A percentile compares a stretch with the other conserved stretches of the same genome.
phyloP scores from a whole-genome alignment of 2,329 filamentous ascomycete genomes.

The Aureobasidium uvarum region DNA sequence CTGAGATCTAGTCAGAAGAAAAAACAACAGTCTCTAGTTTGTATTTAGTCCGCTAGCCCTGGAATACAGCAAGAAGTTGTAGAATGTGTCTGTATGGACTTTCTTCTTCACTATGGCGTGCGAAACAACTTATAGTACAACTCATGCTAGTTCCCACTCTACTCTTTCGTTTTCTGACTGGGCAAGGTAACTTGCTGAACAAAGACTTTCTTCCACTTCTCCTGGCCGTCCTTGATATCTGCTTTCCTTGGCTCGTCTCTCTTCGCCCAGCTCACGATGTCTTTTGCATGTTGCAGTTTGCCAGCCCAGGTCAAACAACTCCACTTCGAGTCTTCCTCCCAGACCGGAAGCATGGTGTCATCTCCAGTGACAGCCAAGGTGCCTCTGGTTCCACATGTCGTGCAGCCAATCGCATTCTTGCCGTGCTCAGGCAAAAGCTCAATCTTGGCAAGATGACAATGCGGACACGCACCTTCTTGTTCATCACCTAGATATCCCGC shows the following conservation, averaged over 20 bases:
- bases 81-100: too few relatives aligned
- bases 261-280: constrained; percentile 6
- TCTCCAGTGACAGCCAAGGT: not conserved
- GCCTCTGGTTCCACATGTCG: constrained; percentile 27
- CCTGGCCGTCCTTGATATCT: not conserved
- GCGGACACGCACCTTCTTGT: constrained; percentile 25
- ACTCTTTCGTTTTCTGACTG: not conserved
- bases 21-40: too few relatives aligned
- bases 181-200: not conserved
- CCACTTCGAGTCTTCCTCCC: constrained; percentile 24
- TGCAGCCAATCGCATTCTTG: constrained; percentile 25
- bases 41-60: too few relatives aligned
- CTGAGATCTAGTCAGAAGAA: not conserved
- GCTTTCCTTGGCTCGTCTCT: not conserved
- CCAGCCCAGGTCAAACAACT: constrained; percentile 17
- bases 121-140: too few relatives aligned
- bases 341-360: constrained; percentile 16
- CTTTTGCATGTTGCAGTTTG: constrained; percentile 3
- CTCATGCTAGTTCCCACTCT: too few relatives aligned
- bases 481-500: constrained; percentile 21
- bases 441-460: constrained; percentile 26
- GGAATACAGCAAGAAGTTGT: not conserved
- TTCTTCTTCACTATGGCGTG: too few relatives aligned
- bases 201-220: constrained; percentile 1
- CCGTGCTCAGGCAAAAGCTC: constrained; percentile 20